Evolutionary conservation across 2,329 filamentous ascomycete species (phyloP).

Genomic region (Fusarium chaquense): DNA sequence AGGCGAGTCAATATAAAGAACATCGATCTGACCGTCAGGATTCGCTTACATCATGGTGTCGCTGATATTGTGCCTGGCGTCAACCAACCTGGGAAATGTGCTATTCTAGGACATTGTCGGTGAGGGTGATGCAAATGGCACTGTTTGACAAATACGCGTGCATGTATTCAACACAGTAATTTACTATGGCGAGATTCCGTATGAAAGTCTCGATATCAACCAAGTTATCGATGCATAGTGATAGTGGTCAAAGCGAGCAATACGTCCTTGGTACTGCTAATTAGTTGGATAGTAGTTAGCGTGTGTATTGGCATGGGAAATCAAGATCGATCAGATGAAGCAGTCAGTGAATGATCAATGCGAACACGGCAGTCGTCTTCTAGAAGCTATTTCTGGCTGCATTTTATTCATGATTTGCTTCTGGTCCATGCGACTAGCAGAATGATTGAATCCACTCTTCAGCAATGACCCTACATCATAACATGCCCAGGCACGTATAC

Average conservation of each 20-base stretch:
- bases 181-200: neutral
- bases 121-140: neutral
- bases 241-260: neutral
- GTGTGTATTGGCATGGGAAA: constrained; percentile 2
- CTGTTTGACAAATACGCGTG: neutral
- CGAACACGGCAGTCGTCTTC: neutral
- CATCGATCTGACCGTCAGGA: too few species aligned
- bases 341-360: neutral
- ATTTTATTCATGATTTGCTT: neutral
- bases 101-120: neutral
- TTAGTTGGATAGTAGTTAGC: neutral
- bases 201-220: neutral
- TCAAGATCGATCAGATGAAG: constrained; percentile 9
- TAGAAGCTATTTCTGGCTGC: constrained; percentile 1
- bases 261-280: neutral
- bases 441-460: neutral
- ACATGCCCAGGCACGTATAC: neutral
- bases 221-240: neutral
- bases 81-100: neutral
- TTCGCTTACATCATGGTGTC: neutral
- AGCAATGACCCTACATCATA: constrained; percentile 11
- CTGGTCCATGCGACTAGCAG: neutral
- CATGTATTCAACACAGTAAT: too few species aligned
- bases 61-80: neutral
- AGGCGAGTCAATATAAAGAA: neutral